Evolutionary conservation across 345 rosid species (phyloP).

Genomic region (Mangifera indica): DNA sequence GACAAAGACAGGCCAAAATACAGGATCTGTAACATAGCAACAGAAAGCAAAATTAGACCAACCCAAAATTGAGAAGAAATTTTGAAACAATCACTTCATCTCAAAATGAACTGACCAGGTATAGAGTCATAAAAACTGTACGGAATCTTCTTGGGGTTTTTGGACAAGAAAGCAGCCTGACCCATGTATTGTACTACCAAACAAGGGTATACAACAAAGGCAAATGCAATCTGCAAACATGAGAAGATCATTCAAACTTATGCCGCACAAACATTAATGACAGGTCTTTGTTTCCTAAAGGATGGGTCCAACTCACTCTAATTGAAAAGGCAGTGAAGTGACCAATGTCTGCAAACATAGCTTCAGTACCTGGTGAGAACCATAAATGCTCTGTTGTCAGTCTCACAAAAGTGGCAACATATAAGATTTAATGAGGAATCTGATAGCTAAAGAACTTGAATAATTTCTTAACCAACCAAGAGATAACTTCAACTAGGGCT

Average conservation of each 20-base stretch:
- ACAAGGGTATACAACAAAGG: constrained; percentile 78
- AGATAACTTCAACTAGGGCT: background rate
- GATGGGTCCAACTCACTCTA: constrained; percentile 45
- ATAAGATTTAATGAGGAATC: constrained; percentile 1
- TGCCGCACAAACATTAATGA: constrained; percentile 3
- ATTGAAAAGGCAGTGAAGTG: constrained; percentile 86
- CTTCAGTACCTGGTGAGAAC: constrained; percentile 83
- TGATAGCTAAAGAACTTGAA: no score
- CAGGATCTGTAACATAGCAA: constrained; percentile 47
- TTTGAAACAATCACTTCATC: background rate
- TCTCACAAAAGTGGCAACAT: background rate
- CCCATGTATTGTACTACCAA: constrained; percentile 98
- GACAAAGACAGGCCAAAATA: constrained; percentile 87
- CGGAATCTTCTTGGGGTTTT: constrained; percentile 40
- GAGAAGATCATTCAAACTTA: constrained; percentile 23
- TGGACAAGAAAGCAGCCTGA: constrained; percentile 92
- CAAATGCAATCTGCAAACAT: constrained; percentile 71
- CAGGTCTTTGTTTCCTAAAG: background rate
- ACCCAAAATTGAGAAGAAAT: constrained; percentile 7
- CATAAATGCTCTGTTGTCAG: background rate
- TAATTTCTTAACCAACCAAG: background rate
- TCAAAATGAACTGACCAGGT: constrained; percentile 56
- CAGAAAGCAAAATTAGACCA: constrained; percentile 24
- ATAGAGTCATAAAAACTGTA: constrained; percentile 71
- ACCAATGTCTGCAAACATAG: constrained; percentile 96